These are phyloP conservation scores for Brasenia schreberi DNA, from an alignment of 164 flowering plant genomes.

Conservation along the genomic window DNA sequence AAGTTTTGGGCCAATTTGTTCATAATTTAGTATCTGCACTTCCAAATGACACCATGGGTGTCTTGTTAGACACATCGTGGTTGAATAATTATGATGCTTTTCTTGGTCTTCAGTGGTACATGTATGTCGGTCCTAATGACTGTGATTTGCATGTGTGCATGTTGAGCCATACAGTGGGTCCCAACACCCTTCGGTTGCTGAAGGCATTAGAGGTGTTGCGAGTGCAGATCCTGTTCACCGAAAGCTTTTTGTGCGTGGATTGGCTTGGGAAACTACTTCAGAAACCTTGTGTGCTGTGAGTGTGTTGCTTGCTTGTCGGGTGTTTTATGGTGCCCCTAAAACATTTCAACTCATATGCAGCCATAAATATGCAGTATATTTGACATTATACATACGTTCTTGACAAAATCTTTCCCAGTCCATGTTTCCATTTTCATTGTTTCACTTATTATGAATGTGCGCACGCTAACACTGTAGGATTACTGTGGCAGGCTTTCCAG, in stretches of 20 bases:
- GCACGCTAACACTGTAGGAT: not conserved
- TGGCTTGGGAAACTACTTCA: conserved; percentile 68
- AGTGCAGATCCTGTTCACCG: conserved; percentile 70
- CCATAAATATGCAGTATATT: not conserved
- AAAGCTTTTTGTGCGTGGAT: conserved; percentile 84
- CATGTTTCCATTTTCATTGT: too few species aligned
- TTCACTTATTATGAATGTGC: not conserved
- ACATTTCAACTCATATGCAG: not conserved
- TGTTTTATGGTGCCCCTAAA: conserved; percentile 17
- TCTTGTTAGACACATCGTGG: not conserved
- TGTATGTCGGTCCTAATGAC: conserved; percentile 21
- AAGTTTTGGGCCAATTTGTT: not conserved
- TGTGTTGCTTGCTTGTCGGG: conserved; percentile 31
- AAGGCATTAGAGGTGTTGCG: conserved; percentile 56
- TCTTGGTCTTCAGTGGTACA: conserved; percentile 5
- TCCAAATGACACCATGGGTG: not conserved
- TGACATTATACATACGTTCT: not conserved
- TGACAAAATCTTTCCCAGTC: not conserved
- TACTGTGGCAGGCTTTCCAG: conserved; percentile 37
- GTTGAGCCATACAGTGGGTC: conserved; percentile 57
- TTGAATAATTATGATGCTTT: not conserved
- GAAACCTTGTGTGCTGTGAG: conserved; percentile 87
- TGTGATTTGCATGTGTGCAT: conserved; percentile 46
- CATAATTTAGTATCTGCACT: not conserved
- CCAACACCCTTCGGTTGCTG: conserved; percentile 58